These are phyloP conservation scores for Cruciata laevipes DNA, from an alignment of 257 asterid species.

Conservation along the genomic window DNA sequence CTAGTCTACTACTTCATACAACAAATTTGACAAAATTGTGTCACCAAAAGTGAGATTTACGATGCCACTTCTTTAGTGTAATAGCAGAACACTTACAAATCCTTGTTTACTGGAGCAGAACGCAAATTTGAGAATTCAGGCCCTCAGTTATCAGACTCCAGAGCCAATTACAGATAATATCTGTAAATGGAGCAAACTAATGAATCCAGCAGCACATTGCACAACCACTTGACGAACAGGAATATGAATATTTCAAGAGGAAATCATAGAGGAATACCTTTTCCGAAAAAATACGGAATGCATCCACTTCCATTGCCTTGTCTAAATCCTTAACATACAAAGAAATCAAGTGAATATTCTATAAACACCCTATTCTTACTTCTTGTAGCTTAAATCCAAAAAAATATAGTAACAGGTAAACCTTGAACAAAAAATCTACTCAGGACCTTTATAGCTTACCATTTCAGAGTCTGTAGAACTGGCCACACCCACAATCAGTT, in stretches of 20 bases:
- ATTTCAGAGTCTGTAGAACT: slow-evolving; percentile 48
- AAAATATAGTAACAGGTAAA: not conserved
- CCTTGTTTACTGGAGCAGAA: not conserved
- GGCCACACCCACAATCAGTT: slow-evolving; percentile 38
- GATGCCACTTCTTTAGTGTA: not conserved
- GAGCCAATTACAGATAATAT: not conserved
- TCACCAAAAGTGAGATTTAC: not conserved
- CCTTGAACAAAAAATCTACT: not conserved
- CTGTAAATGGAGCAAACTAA: not conserved
- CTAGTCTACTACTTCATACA: not conserved
- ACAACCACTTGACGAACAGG: not conserved
- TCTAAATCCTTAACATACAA: slow-evolving; percentile 36
- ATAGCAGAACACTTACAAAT: not conserved
- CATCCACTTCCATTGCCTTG: slow-evolving; percentile 52
- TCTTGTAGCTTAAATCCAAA: not conserved
- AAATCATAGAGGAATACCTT: slow-evolving; percentile 33
- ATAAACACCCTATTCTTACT: not conserved
- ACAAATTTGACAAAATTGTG: not conserved
- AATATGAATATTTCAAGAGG: not conserved
- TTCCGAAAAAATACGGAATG: slow-evolving; percentile 44
- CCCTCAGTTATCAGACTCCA: not conserved
- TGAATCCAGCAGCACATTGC: not conserved
- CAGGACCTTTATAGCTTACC: slow-evolving; percentile 25
- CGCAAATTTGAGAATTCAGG: not conserved
- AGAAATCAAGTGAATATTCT: not conserved